Base-by-base conservation (phyloP, 345 rosid genomes). In the Melastoma malabathricum region DNA sequence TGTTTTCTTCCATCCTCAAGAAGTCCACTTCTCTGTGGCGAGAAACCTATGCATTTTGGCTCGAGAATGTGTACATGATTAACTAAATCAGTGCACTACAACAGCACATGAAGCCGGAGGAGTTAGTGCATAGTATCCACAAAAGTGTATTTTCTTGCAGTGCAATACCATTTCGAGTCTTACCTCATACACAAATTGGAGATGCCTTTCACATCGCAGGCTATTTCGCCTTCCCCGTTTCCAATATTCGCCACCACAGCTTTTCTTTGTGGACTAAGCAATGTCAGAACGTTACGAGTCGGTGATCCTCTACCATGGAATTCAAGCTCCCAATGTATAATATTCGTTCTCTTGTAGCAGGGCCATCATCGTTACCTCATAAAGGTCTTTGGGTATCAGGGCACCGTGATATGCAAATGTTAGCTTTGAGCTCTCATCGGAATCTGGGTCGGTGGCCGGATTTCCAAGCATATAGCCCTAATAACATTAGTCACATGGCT, bases 381-480 rank as follows among this genome's bases (percentile, higher is more conserved):
- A 71, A 52, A 56, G 54, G 39, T 45, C 63, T 15, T 62, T 52
- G 0, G 72, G 59, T 47, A 67, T 71, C 6, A 71, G 52, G 7
- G 64, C 61, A 39, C 59, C 41, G 15, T 63, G 55, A 18, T 66
- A 62, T 15, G 27, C 58, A 44, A 58, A 65, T 13, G 68, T 58
- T 6, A 66, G 48, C 49, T 58, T 70, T 50, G 71, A 58, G 44
- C 65, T 49, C 13, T 59, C 22, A 56, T 70, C 71, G 10, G 59
- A 47, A 18, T 44, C 29, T 17, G 22, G 1, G 7, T 62, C 63
- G 6, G 75, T 65, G 18, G 27, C 67, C 13, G 71, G 75, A 55
- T 70, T 70, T 44, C 75, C 71, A 4, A 70, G 64, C 44, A 70
- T 10, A 45, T 70, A 70, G 3, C 68, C 75, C 75, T 68, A 47